Evolutionary conservation across 116 monocot species (phyloP), one percentile per base, ranked within the genome.

Genomic region (Papilionanthe hybrid): DNA sequence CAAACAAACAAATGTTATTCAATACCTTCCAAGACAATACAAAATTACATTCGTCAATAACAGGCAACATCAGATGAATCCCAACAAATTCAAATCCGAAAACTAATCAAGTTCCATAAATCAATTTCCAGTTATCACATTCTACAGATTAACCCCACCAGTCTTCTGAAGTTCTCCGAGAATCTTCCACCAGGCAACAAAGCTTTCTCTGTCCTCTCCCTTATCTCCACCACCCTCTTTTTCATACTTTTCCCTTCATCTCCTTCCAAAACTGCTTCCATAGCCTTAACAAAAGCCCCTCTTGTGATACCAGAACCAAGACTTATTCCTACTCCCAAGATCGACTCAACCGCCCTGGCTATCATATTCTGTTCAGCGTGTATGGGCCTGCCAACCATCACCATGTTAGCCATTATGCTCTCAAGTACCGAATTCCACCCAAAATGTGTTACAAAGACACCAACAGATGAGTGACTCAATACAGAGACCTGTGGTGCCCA

Each of bases 371-470:
- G 91, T 17, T 91, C 91, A 12, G 83, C 89, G 6, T 85, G 81
- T 42, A 79, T 75, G 11, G 91, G 89, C 42, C 85, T 25, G 79
- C 86, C 79, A 20, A 84, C 22, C 76, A 89, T 83, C 71, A 89
- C 85, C 65, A 91, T 85, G 1, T 83, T 87, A 19, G 72, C 50
- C 0, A 84, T 17, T 0, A 89, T 77, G 68, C 82, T 76, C 85
- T 91, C 89, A 72, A 80, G 8, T 5, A 83, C 49, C 12, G 91
- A 91, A 66, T 85, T 87, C 91, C 91, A 91, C 25, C 91, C 89
- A 50, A 85, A 82, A 65, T 91, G 91, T 9, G 65, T 84, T 76
- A 91, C 77, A 72, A 91, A 91, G 7, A 74, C 84, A 11, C 91
- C 91, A 5, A 89, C 79, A 2, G 89, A 78, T 2, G 11, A 18